These are phyloP conservation scores for Pseudohalonectria lignicola DNA, from an alignment of 2,329 filamentous ascomycete genomes.

Conservation along the genomic window DNA sequence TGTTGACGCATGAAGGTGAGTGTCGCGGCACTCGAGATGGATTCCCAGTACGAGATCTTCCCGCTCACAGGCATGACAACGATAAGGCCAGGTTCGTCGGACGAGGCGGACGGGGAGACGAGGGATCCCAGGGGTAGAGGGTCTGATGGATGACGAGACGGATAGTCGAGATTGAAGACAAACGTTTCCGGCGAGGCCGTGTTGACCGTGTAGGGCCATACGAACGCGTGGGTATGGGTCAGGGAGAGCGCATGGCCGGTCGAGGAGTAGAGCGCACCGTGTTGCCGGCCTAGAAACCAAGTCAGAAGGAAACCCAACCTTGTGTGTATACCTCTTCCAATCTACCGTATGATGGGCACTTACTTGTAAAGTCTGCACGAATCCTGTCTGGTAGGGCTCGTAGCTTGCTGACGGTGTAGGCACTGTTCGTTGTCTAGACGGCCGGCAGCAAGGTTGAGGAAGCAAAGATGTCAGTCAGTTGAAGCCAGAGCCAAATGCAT, in stretches of 20 bases:
- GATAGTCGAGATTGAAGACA: constrained; percentile 67
- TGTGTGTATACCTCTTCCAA: too few relatives aligned
- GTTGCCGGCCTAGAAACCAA: constrained; percentile 41
- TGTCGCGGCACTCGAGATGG: constrained; percentile 78
- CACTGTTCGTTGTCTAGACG: constrained; percentile 80
- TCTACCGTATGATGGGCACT: constrained; percentile 20
- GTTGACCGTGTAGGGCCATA: constrained; percentile 78
- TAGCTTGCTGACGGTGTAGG: constrained; percentile 77
- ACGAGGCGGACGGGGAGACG: constrained; percentile 65
- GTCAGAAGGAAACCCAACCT: constrained; percentile 1
- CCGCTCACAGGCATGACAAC: constrained; percentile 76
- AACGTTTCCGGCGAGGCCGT: constrained; percentile 65
- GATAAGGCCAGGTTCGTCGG: constrained; percentile 75
- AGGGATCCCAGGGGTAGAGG: constrained; percentile 74
- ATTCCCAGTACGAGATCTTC: constrained; percentile 90
- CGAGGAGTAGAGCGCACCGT: constrained; percentile 53
- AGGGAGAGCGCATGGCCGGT: constrained; percentile 69
- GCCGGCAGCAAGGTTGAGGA: too few relatives aligned
- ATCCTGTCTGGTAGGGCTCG: constrained; percentile 73
- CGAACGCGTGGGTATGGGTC: constrained; percentile 69
- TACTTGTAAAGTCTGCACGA: constrained; percentile 54
- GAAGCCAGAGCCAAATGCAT: background rate
- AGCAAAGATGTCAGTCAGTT: constrained; percentile 8
- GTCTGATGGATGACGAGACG: constrained; percentile 54
- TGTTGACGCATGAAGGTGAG: constrained; percentile 75